A percentile compares a stretch with the other conserved stretches of the same genome.
phyloP scores from a whole-genome alignment of 176 grass and related monocot species.

The barley (Hordeum vulgare) region DNA sequence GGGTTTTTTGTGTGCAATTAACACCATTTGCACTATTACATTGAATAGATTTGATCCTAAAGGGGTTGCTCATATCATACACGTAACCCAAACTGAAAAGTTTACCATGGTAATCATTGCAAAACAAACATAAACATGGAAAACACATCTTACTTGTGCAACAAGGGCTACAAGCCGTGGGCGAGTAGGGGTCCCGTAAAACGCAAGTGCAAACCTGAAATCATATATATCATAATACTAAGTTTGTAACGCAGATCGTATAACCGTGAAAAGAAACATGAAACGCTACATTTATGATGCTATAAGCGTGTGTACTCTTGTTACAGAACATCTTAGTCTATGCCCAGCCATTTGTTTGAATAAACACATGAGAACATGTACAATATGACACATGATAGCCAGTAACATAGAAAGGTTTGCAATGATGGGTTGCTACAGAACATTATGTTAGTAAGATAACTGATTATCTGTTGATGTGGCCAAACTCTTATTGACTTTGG shows the following conservation, averaged over 20 bases:
- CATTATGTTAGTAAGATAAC: not conserved
- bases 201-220: slow-evolving; percentile 97
- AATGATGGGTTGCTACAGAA: not conserved
- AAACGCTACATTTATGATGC: not conserved
- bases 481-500: not conserved
- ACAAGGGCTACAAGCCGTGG: slow-evolving; percentile 81
- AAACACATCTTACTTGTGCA: slow-evolving; percentile 47
- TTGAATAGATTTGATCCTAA: slow-evolving; percentile 9
- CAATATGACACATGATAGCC: not conserved
- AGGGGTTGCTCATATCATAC: not conserved
- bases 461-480: not conserved
- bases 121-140: slow-evolving; percentile 10
- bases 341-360: slow-evolving; percentile 11
- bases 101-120: not conserved
- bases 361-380: not conserved
- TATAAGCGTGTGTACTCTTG: not conserved
- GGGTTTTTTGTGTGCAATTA: not conserved
- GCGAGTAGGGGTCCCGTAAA: slow-evolving; percentile 67
- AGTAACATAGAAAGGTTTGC: not conserved
- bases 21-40: not conserved
- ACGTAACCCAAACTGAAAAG: not conserved
- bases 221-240: not conserved
- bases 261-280: not conserved
- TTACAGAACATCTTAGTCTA: not conserved
- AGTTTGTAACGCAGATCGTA: not conserved